Evolutionary conservation across 768 basidiomycete species (phyloP).

Genomic region (Hortiboletus flavorubellus): DNA sequence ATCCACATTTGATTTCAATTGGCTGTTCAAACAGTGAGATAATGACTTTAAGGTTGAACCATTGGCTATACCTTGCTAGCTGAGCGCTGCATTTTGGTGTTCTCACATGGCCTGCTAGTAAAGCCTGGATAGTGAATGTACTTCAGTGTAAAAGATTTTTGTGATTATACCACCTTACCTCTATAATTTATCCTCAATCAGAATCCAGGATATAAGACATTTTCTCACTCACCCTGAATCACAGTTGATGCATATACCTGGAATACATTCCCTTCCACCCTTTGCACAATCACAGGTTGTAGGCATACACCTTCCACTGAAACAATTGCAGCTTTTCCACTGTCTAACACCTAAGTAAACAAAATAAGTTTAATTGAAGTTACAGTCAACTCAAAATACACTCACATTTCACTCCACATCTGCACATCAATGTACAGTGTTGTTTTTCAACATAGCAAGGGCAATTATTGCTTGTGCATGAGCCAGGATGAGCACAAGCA

Average conservation of each 20-base stretch:
- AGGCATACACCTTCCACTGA: slow-evolving; percentile 28
- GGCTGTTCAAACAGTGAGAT: slow-evolving; percentile 23
- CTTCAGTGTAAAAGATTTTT: not conserved
- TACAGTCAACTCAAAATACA: not conserved
- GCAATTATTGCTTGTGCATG: slow-evolving; percentile 42
- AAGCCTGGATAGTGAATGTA: slow-evolving; percentile 13
- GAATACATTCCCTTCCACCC: slow-evolving; percentile 46
- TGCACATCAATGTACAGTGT: slow-evolving; percentile 48
- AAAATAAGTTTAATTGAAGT: not conserved
- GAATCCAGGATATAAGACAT: not conserved
- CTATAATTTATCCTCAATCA: slow-evolving; percentile 8
- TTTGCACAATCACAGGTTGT: slow-evolving; percentile 37
- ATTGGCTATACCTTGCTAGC: slow-evolving; percentile 18
- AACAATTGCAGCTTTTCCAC: slow-evolving; percentile 12
- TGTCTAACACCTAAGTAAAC: slow-evolving; percentile 13
- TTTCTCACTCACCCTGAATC: slow-evolving; percentile 36
- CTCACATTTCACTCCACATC: slow-evolving; percentile 44
- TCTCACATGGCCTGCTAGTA: slow-evolving; percentile 21
- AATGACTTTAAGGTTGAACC: not conserved
- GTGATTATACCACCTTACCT: slow-evolving; percentile 12
- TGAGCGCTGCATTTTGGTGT: slow-evolving; percentile 28
- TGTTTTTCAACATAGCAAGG: slow-evolving; percentile 36
- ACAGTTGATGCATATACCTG: slow-evolving; percentile 46
- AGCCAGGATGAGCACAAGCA: slow-evolving; percentile 48
- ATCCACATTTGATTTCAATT: slow-evolving; percentile 34